Percentiles rank a stretch among this genome's conserved stretches.
phyloP scores from a whole-genome alignment of 139 green algal genomes.

The Trebouxia sp. region DNA sequence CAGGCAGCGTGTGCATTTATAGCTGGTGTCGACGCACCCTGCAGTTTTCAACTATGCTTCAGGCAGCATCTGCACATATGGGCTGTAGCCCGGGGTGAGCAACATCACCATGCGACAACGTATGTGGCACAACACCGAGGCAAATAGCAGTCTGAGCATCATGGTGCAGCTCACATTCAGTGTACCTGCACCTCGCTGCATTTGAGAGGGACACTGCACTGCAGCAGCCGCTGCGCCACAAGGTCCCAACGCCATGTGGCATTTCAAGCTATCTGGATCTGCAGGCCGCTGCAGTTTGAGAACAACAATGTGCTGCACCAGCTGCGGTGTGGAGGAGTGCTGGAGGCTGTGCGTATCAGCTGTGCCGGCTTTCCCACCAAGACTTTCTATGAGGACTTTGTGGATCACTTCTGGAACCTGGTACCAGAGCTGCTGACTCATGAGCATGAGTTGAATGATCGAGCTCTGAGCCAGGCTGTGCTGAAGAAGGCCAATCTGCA shows the following conservation, averaged over 20 bases:
- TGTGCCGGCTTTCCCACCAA: conserved; percentile 95
- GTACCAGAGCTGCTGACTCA: conserved; percentile 56
- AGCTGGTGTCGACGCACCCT: too few species aligned
- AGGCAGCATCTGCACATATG: background rate
- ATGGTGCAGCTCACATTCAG: too few species aligned
- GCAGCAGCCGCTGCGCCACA: too few species aligned
- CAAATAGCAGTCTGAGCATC: too few species aligned
- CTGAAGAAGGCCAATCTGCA: conserved; percentile 44
- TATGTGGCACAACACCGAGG: too few species aligned
- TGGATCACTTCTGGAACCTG: conserved; percentile 93
- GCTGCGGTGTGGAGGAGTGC: conserved; percentile 96
- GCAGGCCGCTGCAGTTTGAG: conserved; percentile 85
- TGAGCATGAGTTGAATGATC: conserved; percentile 57
- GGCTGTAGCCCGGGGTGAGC: too few species aligned
- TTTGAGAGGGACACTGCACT: too few species aligned
- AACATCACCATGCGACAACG: too few species aligned
- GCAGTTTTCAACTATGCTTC: too few species aligned
- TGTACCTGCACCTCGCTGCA: too few species aligned
- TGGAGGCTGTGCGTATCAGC: conserved; percentile 98
- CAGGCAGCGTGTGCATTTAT: too few species aligned
- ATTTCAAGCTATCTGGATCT: background rate
- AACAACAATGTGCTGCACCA: conserved; percentile 93
- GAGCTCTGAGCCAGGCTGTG: conserved; percentile 38
- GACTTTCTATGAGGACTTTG: conserved; percentile 86
- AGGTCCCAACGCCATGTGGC: background rate